These are phyloP conservation scores for Russula olivacea DNA, from an alignment of 768 basidiomycete genomes.

Conservation along the genomic window DNA sequence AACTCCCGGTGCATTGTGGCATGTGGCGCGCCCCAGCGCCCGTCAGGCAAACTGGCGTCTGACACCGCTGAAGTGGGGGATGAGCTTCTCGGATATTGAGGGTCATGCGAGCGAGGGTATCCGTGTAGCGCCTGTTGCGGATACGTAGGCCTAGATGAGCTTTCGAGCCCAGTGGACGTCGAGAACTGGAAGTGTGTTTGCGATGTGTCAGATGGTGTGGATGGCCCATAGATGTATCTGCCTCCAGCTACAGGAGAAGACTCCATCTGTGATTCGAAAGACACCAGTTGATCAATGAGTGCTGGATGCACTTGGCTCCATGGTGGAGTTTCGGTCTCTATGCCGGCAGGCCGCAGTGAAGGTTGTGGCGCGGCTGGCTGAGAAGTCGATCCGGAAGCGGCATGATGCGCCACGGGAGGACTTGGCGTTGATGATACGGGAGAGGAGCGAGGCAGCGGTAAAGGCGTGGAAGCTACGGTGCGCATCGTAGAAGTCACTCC, in stretches of 20 bases:
- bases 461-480: slow-evolving; percentile 35
- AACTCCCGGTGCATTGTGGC: not conserved
- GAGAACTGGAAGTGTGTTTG: not conserved
- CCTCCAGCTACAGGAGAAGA: slow-evolving; percentile 15
- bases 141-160: not conserved
- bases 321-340: not conserved
- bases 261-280: slow-evolving; percentile 31
- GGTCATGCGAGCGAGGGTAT: not conserved
- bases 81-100: not conserved
- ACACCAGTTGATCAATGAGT: slow-evolving; percentile 31
- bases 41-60: too few species aligned
- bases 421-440: slow-evolving; percentile 13
- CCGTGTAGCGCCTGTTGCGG: not conserved
- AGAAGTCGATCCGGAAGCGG: not conserved
- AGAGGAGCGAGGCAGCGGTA: slow-evolving; percentile 24
- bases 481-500: slow-evolving; percentile 64
- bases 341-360: not conserved
- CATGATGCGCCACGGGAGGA: not conserved
- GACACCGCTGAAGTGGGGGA: not conserved
- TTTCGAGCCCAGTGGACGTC: not conserved
- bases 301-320: slow-evolving; percentile 30
- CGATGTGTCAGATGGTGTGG: not conserved
- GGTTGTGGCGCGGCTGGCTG: not conserved
- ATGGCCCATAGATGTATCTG: slow-evolving; percentile 12
- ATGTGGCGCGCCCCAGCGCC: slow-evolving; percentile 5